Evolutionary conservation across 306 rosid genomes (phyloP).

Genomic region (Datisca glomerata): DNA sequence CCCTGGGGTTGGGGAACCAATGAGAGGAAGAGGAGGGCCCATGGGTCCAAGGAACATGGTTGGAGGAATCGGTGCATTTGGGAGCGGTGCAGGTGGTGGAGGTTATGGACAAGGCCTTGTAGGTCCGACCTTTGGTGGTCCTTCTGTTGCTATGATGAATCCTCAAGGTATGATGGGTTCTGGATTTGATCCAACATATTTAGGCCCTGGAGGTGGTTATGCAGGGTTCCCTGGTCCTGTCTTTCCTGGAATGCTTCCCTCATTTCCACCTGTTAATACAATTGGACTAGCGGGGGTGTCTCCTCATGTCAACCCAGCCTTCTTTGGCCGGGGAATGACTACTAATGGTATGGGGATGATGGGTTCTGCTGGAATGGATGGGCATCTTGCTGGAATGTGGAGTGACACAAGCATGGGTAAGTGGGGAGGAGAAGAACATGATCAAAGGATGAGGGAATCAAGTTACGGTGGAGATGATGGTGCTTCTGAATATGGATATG

Average conservation of each 20-base stretch:
- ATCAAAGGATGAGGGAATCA: conserved; percentile 27
- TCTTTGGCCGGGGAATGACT: conserved; percentile 40
- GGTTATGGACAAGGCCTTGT: conserved; percentile 34
- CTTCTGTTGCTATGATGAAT: conserved; percentile 30
- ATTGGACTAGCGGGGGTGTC: conserved; percentile 39
- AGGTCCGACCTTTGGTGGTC: too few relatives aligned
- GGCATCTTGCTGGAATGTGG: too few relatives aligned
- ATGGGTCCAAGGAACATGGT: conserved; percentile 29
- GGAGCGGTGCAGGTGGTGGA: conserved; percentile 21
- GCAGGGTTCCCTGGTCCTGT: conserved; percentile 21
- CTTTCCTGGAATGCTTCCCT: conserved; percentile 32
- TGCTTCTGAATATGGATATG: conserved; percentile 36
- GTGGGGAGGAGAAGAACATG: conserved; percentile 40
- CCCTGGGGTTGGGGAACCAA: conserved; percentile 23
- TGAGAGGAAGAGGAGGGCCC: conserved; percentile 33
- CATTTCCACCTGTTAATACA: conserved; percentile 26
- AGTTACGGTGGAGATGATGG: conserved; percentile 41
- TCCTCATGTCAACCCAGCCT: conserved; percentile 47
- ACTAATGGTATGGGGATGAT: conserved; percentile 38
- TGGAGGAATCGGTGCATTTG: too few relatives aligned
- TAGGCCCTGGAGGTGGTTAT: conserved; percentile 38
- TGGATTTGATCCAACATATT: conserved; percentile 38
- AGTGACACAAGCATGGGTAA: conserved; percentile 27
- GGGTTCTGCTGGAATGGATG: conserved; percentile 33
- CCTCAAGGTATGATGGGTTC: conserved; percentile 38